Evolutionary conservation across 148 eudicot genomes (phyloP), one percentile per base, ranked within the genome.

Genomic region (Cornus kousa): DNA sequence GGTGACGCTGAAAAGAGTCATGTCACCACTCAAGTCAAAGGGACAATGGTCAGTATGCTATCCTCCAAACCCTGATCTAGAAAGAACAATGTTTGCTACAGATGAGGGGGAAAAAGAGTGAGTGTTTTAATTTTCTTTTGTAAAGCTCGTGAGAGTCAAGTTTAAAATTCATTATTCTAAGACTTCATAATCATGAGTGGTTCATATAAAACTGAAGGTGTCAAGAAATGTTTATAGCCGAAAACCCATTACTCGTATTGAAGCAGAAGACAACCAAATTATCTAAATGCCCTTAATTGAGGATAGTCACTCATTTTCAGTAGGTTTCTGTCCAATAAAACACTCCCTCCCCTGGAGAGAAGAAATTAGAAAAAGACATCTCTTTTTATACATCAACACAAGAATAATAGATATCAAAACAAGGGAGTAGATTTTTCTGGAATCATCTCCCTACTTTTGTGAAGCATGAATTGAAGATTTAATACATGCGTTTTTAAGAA

Each of bases 11-110:
- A 73, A 16, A 43, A 35, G 50, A 48, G 68, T 57, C 84, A 82
- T 77, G 46, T 77, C 59, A 77, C 80, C 35, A 82, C 84, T 73
- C 84, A 82, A 77, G 84, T 82, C 28, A 82, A 82, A 75, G 84
- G 84, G 31, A 82, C 84, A 33, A 53, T 77, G 84, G 84, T 82
- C 17, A 72, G 77, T 72, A 22, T 7, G 19, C 65, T 68, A 40
- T 55, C 40, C 65, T 20, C 64, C 13, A 4, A 16, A 20, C 33
- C 24, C 28, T 35, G 19, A 6, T 19, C 53, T 48, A 10, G 74
- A 70, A 59, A 70, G 39, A n/a, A 76, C 59, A 53, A 7, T 53
- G 19, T 53, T 53, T 53, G 59, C 59, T 12, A 16, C 59, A 11
- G 19, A 53, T 53, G 11, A 12, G 57, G 11, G 13, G 11, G 1